A percentile compares a stretch with the other conserved stretches of the same genome.
Conservation (phyloP, 2,329 filamentous ascomycete species). For the Thelonectria blattea region DNA sequence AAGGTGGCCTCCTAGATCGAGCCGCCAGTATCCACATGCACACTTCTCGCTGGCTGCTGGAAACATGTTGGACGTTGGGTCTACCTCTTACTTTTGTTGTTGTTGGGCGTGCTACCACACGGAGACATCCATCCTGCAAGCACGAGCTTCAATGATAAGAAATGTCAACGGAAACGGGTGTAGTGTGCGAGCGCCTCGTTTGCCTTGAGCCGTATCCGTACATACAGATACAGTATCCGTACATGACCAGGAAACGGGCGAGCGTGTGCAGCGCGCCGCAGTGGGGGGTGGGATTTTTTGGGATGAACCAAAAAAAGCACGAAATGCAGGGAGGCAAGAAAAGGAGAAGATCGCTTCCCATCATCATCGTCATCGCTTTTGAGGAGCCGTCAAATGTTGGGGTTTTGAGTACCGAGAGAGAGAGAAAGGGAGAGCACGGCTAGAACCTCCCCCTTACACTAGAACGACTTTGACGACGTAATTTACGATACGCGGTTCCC, state of each 20-base stretch:
- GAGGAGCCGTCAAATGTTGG: slow-evolving; percentile 27
- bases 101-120: too few species aligned
- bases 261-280: neutral
- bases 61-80: neutral
- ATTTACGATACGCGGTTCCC: neutral
- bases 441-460: too few species aligned
- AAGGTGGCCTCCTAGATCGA: slow-evolving; percentile 13
- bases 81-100: neutral
- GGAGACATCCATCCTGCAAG: too few species aligned
- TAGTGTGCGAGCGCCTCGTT: neutral
- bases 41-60: slow-evolving; percentile 5
- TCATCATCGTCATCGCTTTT: slow-evolving; percentile 28
- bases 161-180: slow-evolving; percentile 24
- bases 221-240: too few species aligned
- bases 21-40: slow-evolving; percentile 18
- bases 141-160: neutral
- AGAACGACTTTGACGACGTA: neutral
- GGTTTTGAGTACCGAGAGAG: slow-evolving; percentile 7
- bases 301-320: slow-evolving; percentile 7
- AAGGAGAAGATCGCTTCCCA: slow-evolving; percentile 17
- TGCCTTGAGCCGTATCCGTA: slow-evolving; percentile 5
- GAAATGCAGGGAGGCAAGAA: slow-evolving; percentile 16
- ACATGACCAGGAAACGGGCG: neutral
- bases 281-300: slow-evolving; percentile 12
- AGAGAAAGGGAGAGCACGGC: neutral